Evolutionary conservation across 2,329 filamentous ascomycete genomes (phyloP).

Genomic region (Phaeosphaeria sp.): DNA sequence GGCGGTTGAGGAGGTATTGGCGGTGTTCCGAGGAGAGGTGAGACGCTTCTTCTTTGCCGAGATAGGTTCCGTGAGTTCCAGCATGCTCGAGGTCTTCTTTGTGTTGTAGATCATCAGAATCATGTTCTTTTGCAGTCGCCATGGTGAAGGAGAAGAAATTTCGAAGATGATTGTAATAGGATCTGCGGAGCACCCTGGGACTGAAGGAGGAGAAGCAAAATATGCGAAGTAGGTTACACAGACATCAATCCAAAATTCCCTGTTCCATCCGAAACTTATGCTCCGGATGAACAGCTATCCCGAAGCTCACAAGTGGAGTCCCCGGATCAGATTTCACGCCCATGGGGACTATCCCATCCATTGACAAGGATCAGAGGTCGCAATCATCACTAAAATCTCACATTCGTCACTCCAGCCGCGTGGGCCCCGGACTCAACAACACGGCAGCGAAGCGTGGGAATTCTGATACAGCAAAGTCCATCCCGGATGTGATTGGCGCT

Average conservation of each 20-base stretch:
- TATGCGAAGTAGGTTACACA: neutral
- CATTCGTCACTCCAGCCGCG: neutral
- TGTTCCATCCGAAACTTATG: conserved; percentile 18
- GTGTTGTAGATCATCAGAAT: conserved; percentile 9
- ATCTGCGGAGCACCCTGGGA: neutral
- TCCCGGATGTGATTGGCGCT: neutral
- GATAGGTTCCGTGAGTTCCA: conserved; percentile 36
- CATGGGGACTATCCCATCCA: conserved; percentile 3
- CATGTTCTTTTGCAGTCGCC: conserved; percentile 11
- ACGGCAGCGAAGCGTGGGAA: conserved; percentile 12
- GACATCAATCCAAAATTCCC: neutral
- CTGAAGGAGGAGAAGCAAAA: neutral
- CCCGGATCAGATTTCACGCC: conserved; percentile 11
- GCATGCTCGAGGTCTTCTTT: conserved; percentile 33
- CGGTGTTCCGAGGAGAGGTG: conserved; percentile 53
- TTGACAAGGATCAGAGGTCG: conserved; percentile 11
- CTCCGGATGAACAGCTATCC: conserved; percentile 7
- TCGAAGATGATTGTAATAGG: neutral
- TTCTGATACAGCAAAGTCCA: neutral
- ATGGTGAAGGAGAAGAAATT: conserved; percentile 2
- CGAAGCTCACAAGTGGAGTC: conserved; percentile 22
- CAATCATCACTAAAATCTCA: neutral
- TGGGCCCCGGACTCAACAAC: neutral
- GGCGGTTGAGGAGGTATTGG: conserved; percentile 58
- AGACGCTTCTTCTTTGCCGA: conserved; percentile 33